phyloP scores from a whole-genome alignment of 2,329 filamentous ascomycete species.

The Fusarium papillatum region DNA sequence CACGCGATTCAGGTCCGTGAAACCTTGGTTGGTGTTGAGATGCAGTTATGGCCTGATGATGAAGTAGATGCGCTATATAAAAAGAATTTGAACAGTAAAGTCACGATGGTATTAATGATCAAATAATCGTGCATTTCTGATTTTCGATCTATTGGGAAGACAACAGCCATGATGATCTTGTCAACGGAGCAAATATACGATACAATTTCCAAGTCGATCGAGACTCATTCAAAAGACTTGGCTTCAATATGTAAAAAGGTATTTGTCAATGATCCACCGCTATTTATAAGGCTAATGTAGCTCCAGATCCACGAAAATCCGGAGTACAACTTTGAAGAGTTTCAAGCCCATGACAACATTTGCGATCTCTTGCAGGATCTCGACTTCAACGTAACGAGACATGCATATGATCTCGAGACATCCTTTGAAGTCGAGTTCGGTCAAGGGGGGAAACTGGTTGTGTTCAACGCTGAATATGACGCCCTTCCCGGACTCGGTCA shows the following conservation, averaged over 20 bases:
- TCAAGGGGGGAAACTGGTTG: conserved; percentile 53
- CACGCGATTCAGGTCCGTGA: not conserved
- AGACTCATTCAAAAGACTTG: conserved; percentile 25
- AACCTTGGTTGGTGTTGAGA: conserved; percentile 1
- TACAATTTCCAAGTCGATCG: conserved; percentile 25
- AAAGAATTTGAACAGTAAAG: not conserved
- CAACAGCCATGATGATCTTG: not conserved
- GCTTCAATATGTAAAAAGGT: conserved; percentile 32
- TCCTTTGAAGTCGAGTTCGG: conserved; percentile 57
- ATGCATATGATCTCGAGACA: conserved; percentile 58
- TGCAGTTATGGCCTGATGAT: not conserved
- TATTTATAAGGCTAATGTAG: not conserved
- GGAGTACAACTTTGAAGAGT: conserved; percentile 57
- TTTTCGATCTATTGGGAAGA: not conserved
- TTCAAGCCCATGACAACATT: conserved; percentile 56
- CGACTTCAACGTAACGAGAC: conserved; percentile 54
- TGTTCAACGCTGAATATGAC: conserved; percentile 58
- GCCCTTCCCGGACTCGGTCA: conserved; percentile 65
- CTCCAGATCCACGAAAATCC: conserved; percentile 55
- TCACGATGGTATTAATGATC: not conserved
- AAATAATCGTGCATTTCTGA: not conserved
- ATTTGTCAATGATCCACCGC: rapidly evolving
- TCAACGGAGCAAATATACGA: conserved; percentile 13
- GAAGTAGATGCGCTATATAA: not conserved
- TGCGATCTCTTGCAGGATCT: conserved; percentile 50